Conservation (phyloP, 129 eudicot species). For the Helianthus annuus region HanXRQr2.0-SUNRISE NC_035435.2:118268868-118269367, state of each 20-base stretch:
- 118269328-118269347: neutral
- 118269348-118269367: neutral
- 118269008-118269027: neutral
- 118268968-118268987: neutral
- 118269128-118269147: neutral
- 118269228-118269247: neutral
- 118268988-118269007: neutral
- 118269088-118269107: neutral
- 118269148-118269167: neutral
- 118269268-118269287: neutral
- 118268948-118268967: neutral
- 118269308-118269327: neutral
- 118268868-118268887: neutral
- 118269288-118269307: neutral
- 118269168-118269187: neutral
- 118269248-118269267: neutral
- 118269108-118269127: neutral
- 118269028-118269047: neutral
- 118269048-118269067: neutral
- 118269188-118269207: neutral
- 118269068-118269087: no score
- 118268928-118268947: neutral
- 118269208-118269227: neutral
- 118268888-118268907: constrained; percentile 8
- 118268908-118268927: neutral